Percentiles rank a stretch among this genome's conserved stretches.
phyloP scores from a whole-genome alignment of 2,329 filamentous ascomycete species.

The Escovopsis weberi region DNA sequence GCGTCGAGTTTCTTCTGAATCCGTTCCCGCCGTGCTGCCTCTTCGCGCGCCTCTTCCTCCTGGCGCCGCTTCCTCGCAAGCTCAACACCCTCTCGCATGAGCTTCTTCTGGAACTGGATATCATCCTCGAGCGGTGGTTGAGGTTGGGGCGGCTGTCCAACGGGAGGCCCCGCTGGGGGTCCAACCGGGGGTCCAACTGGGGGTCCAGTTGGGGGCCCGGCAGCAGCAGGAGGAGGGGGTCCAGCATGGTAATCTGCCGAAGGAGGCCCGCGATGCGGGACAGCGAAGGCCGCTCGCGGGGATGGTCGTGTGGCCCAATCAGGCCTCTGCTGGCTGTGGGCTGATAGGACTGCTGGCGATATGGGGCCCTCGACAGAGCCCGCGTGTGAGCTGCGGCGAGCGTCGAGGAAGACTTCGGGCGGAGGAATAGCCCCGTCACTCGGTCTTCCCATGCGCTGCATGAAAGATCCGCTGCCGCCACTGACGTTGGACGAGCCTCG shows the following conservation, averaged over 20 bases:
- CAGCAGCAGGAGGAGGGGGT: too few species aligned
- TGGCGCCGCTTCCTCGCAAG: constrained; percentile 51
- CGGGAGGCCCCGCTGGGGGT: too few species aligned
- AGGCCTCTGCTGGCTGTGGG: constrained; percentile 12
- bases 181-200: too few species aligned
- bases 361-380: constrained; percentile 35
- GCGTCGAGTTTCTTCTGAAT: constrained; percentile 59
- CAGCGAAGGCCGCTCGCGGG: constrained; percentile 27
- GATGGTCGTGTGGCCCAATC: constrained; percentile 24
- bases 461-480: constrained; percentile 61
- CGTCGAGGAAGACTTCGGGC: constrained; percentile 26
- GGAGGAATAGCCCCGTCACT: constrained; percentile 27
- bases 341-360: constrained; percentile 23
- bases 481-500: constrained; percentile 86
- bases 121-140: constrained; percentile 33
- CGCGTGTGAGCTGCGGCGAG: constrained; percentile 34
- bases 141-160: too few species aligned
- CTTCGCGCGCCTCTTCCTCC: constrained; percentile 57
- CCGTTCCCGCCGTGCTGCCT: constrained; percentile 55
- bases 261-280: constrained; percentile 19
- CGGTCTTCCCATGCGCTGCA: constrained; percentile 38
- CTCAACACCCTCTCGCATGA: constrained; percentile 60
- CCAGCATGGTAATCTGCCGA: constrained; percentile 14
- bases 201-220: too few species aligned
- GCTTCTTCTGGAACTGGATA: constrained; percentile 49